Conservation (phyloP, 2,329 filamentous ascomycete species). For the Aspergillus uvarum region DNA sequence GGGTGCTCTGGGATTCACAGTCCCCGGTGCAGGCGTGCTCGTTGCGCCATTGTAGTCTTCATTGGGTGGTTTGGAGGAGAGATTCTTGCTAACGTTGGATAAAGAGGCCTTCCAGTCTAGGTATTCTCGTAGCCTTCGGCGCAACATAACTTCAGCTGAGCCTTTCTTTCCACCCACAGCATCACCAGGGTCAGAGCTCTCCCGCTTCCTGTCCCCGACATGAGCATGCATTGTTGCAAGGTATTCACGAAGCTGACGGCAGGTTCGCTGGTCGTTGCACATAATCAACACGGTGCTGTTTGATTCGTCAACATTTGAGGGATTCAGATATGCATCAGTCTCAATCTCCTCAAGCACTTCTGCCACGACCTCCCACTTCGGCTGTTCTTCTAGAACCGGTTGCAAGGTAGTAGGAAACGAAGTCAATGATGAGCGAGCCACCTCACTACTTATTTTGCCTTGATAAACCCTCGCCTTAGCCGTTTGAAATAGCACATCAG, state of each 20-base stretch:
- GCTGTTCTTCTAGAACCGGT: conserved; percentile 87
- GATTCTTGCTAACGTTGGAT: conserved; percentile 68
- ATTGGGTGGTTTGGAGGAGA: conserved; percentile 32
- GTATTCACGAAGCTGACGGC: conserved; percentile 85
- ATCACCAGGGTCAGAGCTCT: conserved; percentile 49
- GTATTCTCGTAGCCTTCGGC: conserved; percentile 80
- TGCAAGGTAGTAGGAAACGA: conserved; percentile 62
- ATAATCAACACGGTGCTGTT: conserved; percentile 94
- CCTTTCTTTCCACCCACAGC: conserved; percentile 59
- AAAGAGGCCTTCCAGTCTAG: conserved; percentile 89
- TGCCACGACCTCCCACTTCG: conserved; percentile 88
- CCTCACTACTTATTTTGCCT: conserved; percentile 63
- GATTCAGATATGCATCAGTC: conserved; percentile 81
- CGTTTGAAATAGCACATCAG: conserved; percentile 89
- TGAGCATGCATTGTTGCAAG: conserved; percentile 84
- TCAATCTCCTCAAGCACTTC: conserved; percentile 94
- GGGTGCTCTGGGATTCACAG: conserved; percentile 53
- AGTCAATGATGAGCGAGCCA: conserved; percentile 48
- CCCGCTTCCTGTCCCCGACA: conserved; percentile 38
- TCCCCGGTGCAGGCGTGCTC: conserved; percentile 21
- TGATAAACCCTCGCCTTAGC: conserved; percentile 86
- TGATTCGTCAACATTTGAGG: conserved; percentile 72
- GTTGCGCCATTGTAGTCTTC: conserved; percentile 24
- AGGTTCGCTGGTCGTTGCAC: conserved; percentile 85
- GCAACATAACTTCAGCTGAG: conserved; percentile 86